Evolutionary conservation across 345 rosid genomes (phyloP), one percentile per base, ranked within the genome.

Genomic region (Ceriops zippeliana): DNA sequence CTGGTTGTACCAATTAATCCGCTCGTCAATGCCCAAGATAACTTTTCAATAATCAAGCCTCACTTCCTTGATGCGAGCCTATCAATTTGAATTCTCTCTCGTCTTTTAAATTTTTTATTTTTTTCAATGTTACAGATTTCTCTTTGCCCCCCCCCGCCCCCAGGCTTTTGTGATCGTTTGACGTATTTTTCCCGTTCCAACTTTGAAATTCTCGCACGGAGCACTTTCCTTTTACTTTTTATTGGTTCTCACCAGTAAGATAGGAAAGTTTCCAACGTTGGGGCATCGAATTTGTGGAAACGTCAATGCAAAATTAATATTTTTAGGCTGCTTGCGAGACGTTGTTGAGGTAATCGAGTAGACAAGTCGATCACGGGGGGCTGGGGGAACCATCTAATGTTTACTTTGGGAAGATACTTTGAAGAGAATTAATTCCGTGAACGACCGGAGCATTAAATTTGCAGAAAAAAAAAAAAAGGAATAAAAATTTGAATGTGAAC

Each of bases 111-210:
- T 6, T 24, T 3, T 5, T 52, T 6, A 0, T 13, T 22, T 26
- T 34, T 35, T 68, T 69, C 71, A 15, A 66, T 26, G 31, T 35
- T 54, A 15, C 57, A 6, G 70, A 58, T 58, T 46, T 53, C 2
- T 42, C 4, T 42, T 42, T 34, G 1, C 1, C 8, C 34, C 24
- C 8, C 11, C 30, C 6, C 75, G 82, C 79, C 73, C 78, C 79
- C 83, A 24, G 26, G 26, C 66, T 79, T 73, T 75, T 64, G 52
- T 61, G 78, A 54, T 49, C 17, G 54, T 17, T 67, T 65, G 72
- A 63, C 83, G 76, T 24, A 83, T 70, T 74, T 79, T 59, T 38
- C 54, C 34, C 73, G 83, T 77, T 78, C 52, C 76, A 21, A 1
- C 72, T 60, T 28, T 17, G 31, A 27, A 37, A 59, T 26, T 62